Evolutionary conservation across 495 filamentous ascomycete genomes (phyloP), one percentile per base, ranked within the genome.

Genomic region (Daldinia childiae): DNA sequence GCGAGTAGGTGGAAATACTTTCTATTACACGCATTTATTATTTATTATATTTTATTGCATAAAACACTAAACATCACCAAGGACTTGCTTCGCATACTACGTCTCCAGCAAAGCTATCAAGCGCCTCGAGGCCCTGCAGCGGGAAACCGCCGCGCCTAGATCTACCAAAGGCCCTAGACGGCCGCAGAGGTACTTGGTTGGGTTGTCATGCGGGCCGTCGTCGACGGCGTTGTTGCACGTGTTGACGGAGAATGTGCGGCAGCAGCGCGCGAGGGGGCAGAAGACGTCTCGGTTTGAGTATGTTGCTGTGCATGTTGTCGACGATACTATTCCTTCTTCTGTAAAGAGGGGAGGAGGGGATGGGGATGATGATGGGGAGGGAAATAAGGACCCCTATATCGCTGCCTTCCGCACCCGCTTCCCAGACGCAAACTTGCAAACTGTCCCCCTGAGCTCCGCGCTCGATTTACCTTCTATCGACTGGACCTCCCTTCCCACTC

Each of bases 171-270:
- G 66, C 54, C 71, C 74, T 61, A 58, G 78, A 48, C 55, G 78
- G 34, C 80, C 84, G 59, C 81, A 82, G 55, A 87, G 83, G 56
- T 83, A 97, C 27, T 83, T 97, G 2, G 79, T 98, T 14, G 92
- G 93, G 1, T 73, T 97, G 4, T 97, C 94, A 1, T 89, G 93
- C 68, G 95, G 96, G 0, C 83, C 92, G 3, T 95, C 91, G 8
- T 98, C 95, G 0, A 85, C 89, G n/a, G 84, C 87, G 7, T 81
- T 99, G 24, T 79, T 98, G 30, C 87, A 94, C 74, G 83, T 98
- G 17, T 81, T 98, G 17, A 85, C 91, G 73, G 74, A 84, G 41
- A 92, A 93, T 73, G 78, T 93, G 38, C 80, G 87, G 66, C 81
- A 77, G 32, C 90, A 92, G 78, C 81, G 82, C 3, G 76, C 82